These are phyloP conservation scores for Helenozyma baotianmanensis DNA, from an alignment of 805 yeast genomes.

Conservation along the genomic window DNA sequence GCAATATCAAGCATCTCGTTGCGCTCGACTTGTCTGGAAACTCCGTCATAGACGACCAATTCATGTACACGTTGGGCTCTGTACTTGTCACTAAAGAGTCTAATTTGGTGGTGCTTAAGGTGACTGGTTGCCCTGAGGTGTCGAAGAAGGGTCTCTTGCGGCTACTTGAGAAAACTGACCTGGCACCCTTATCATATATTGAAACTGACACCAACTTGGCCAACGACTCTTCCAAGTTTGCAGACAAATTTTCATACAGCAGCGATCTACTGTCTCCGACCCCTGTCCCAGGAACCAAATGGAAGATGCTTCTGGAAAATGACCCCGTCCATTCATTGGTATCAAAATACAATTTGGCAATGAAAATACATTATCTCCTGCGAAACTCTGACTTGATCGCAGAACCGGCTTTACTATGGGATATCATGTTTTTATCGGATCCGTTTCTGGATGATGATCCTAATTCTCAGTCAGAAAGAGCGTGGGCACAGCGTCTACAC, in stretches of 20 bases:
- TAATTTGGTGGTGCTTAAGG: conserved; percentile 19
- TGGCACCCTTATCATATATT: conserved; percentile 7
- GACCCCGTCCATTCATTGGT: conserved; percentile 10
- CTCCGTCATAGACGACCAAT: conserved; percentile 26
- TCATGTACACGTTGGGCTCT: conserved; percentile 20
- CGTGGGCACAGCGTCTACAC: too few relatives aligned
- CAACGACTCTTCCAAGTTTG: background rate
- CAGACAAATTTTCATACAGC: too few relatives aligned
- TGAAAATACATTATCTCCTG: conserved; percentile 19
- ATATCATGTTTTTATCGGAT: conserved; percentile 13
- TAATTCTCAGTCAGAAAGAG: conserved; percentile 1
- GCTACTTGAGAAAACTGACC: conserved; percentile 5
- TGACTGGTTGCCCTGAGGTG: conserved; percentile 20
- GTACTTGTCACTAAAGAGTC: conserved; percentile 15
- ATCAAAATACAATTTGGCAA: conserved; percentile 21
- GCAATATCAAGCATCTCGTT: conserved; percentile 23
- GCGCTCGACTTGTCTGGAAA: conserved; percentile 31
- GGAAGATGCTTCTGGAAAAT: conserved; percentile 16
- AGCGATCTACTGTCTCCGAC: conserved; percentile 2
- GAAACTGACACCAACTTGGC: conserved; percentile 11
- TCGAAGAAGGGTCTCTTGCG: conserved; percentile 8
- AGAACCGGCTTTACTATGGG: conserved; percentile 9
- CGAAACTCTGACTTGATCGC: conserved; percentile 1
- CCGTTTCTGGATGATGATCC: too few relatives aligned
- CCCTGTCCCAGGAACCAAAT: conserved; percentile 20